Conservation (phyloP, 1,284 basidiomycete species). For the Bondarzewia mesenterica region DNA sequence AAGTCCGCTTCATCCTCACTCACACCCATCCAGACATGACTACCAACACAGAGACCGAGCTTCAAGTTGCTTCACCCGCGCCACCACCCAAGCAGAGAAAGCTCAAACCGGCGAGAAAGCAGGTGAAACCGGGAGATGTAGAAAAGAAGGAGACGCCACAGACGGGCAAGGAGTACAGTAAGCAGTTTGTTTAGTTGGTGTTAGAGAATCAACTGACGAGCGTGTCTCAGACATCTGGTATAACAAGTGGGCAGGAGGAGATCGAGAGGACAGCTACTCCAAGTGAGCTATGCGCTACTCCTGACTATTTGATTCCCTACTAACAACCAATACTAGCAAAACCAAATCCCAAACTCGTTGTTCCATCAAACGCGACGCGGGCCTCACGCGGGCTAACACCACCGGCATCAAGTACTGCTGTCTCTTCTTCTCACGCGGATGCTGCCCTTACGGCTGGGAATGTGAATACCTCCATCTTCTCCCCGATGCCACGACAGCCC, state of each 20-base stretch:
- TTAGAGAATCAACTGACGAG: background rate
- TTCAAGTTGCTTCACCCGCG: slow-evolving; percentile 2
- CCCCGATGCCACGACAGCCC: slow-evolving; percentile 58
- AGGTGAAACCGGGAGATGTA: slow-evolving; percentile 84
- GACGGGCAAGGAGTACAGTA: slow-evolving; percentile 95
- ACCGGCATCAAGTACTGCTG: slow-evolving; percentile 90
- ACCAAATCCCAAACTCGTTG: slow-evolving; percentile 88
- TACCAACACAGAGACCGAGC: slow-evolving; percentile 9
- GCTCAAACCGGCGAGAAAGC: slow-evolving; percentile 79
- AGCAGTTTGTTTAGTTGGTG: slow-evolving; percentile 21
- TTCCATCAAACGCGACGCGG: slow-evolving; percentile 82
- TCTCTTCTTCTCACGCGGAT: slow-evolving; percentile 93
- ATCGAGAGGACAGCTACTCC: slow-evolving; percentile 88
- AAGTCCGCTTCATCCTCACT: background rate
- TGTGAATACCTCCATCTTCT: slow-evolving; percentile 92
- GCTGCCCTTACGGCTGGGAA: slow-evolving; percentile 96
- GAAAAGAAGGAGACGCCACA: slow-evolving; percentile 84
- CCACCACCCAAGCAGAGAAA: slow-evolving; percentile 36
- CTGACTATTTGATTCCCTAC: background rate
- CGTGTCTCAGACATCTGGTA: slow-evolving; percentile 85
- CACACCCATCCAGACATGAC: slow-evolving; percentile 3
- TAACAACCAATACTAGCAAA: slow-evolving; percentile 53
- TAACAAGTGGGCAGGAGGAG: slow-evolving; percentile 97
- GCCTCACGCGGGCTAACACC: slow-evolving; percentile 89
- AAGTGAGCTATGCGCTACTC: slow-evolving; percentile 56